These are phyloP conservation scores for Bonia amplexicaulis DNA, from an alignment of 176 grass and related monocot species.

Conservation along the genomic window DNA sequence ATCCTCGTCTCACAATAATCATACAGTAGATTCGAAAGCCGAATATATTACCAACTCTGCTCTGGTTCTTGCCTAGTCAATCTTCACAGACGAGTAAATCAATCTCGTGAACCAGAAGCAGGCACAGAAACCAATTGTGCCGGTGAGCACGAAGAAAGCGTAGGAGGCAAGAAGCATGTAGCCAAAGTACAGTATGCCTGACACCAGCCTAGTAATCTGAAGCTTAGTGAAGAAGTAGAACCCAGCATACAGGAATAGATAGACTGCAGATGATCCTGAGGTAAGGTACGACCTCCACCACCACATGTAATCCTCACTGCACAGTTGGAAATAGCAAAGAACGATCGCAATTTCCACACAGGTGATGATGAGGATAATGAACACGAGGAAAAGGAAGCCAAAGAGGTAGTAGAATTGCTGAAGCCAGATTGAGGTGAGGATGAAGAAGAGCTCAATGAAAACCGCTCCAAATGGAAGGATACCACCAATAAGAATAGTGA, in stretches of 20 bases:
- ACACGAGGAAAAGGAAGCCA: constrained; percentile 39
- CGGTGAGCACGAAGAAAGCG: constrained; percentile 28
- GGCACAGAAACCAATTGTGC: constrained; percentile 27
- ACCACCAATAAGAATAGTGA: constrained; percentile 31
- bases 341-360: constrained; percentile 30
- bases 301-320: constrained; percentile 40
- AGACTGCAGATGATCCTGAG: constrained; percentile 38
- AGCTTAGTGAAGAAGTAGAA: constrained; percentile 48
- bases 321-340: constrained; percentile 35
- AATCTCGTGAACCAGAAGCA: constrained; percentile 35
- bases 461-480: constrained; percentile 35
- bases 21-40: background rate
- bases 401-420: constrained; percentile 41
- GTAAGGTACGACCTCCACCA: constrained; percentile 42
- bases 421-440: background rate
- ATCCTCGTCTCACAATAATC: background rate
- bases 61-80: constrained; percentile 16
- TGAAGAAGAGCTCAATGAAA: constrained; percentile 13
- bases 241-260: constrained; percentile 35
- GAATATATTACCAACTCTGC: background rate
- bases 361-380: constrained; percentile 38
- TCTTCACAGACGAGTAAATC: constrained; percentile 44
- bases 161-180: constrained; percentile 39
- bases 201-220: constrained; percentile 31
- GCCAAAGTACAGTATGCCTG: constrained; percentile 35